Evolutionary conservation across 306 rosid genomes (phyloP), one percentile per base, ranked within the genome.

Genomic region (Glycine soja): DNA sequence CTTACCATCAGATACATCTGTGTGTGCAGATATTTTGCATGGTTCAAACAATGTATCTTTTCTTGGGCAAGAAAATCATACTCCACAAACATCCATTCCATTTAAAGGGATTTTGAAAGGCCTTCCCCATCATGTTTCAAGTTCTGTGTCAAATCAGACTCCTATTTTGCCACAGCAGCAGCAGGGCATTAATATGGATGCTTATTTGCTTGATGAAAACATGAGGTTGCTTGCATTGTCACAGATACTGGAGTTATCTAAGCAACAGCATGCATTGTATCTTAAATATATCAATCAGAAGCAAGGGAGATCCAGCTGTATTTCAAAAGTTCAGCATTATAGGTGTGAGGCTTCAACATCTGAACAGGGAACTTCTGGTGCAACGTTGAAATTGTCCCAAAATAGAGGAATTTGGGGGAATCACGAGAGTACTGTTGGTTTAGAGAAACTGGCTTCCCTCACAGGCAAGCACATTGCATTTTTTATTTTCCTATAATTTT

Each of bases 211-310:
- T 53, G 85, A 91, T 81, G 93, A 89, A 84, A 88, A 82, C 52
- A 83, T 73, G 76, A 83, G 90, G 83, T 71, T 85, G 80, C 87
- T 81, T 77, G 81, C 89, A 40, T 30, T 81, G 83, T 80, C 84
- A 73, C 85, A 87, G 82, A 76, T 75, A 63, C 57, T 79, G 52
- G 92, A 91, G 75, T 80, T 84, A 86, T 82, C 90, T 6, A 87
- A 81, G 78, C 88, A 87, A 43, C 88, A 82, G 0, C 86, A 80
- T 47, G 72, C 81, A 10, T 48, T 83, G 78, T 56, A 84, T 76
- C 80, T 79, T 75, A 59, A 48, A 64, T 53, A 80, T 53, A 74
- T 77, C 81, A 81, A 78, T 45, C 82, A 75, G 80, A 80, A 74
- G 70, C 88, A 80, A 30, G 88, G 86, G 67, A 79, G 71, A 84